phyloP scores from a whole-genome alignment of 768 basidiomycete genomes.

The Coprinellus micaceus region DNA sequence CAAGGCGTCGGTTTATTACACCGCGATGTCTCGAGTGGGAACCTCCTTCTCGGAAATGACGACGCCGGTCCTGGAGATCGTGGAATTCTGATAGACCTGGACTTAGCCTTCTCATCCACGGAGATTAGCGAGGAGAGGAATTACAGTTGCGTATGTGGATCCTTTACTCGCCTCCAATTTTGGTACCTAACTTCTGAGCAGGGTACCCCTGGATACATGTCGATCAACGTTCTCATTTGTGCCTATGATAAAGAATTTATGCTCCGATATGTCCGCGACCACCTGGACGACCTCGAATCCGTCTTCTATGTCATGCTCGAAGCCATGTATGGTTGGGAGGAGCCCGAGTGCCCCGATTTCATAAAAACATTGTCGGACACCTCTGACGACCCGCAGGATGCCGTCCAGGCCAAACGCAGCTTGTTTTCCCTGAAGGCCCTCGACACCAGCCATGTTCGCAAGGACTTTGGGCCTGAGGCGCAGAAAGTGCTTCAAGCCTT shows the following conservation, averaged over 20 bases:
- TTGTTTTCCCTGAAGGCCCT: no score
- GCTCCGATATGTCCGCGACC: background rate
- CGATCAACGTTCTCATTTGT: background rate
- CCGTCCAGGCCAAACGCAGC: no score
- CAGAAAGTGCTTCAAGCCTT: no score
- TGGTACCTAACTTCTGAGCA: background rate
- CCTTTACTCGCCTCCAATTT: background rate
- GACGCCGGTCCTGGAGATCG: background rate
- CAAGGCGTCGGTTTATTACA: background rate
- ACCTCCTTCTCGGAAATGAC: background rate
- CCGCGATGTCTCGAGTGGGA: background rate
- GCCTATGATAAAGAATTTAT: background rate
- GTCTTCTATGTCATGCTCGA: background rate
- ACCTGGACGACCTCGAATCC: background rate
- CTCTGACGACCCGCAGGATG: no score
- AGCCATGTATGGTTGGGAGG: no score
- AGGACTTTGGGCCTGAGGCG: no score
- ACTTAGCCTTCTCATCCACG: background rate
- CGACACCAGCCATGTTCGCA: no score
- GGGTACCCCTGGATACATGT: background rate
- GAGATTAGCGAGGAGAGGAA: no score
- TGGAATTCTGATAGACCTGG: background rate
- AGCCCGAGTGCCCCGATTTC: no score
- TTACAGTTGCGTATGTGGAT: background rate
- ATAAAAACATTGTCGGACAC: no score